Percentiles rank a stretch among this genome's conserved stretches.
These are phyloP conservation scores for Suillus ampliporus DNA, from an alignment of 768 basidiomycete genomes.

Conservation along the genomic window DNA sequence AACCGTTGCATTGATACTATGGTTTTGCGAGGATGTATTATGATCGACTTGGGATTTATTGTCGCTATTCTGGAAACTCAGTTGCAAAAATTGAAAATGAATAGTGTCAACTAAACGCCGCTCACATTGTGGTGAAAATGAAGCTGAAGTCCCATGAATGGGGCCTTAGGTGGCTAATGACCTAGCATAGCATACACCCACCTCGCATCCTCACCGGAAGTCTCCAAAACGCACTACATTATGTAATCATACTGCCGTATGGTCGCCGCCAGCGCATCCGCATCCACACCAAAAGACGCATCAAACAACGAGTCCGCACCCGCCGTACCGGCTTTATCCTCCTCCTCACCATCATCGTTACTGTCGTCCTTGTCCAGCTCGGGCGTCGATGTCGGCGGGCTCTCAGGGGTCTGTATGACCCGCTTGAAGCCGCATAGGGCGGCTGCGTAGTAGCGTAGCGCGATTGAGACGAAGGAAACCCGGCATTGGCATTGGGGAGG, in stretches of 20 bases:
- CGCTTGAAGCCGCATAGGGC: conserved; percentile 6
- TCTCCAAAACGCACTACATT: background rate
- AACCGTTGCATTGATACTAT: no score
- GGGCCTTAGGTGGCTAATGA: background rate
- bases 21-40: no score
- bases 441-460: conserved; percentile 17
- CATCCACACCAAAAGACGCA: conserved; percentile 36
- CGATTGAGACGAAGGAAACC: conserved; percentile 14
- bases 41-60: no score
- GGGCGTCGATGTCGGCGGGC: background rate
- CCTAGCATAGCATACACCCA: background rate
- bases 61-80: no score
- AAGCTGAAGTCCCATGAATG: background rate
- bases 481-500: conserved; percentile 1
- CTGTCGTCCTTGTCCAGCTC: background rate
- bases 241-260: conserved; percentile 39
- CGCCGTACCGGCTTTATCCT: conserved; percentile 3
- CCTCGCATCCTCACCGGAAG: background rate
- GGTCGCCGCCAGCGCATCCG: conserved; percentile 33
- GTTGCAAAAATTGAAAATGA: no score
- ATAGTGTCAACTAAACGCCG: no score
- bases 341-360: background rate
- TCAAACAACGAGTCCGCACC: conserved; percentile 37
- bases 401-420: background rate
- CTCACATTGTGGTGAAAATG: no score